Evolutionary conservation across 2,329 filamentous ascomycete genomes (phyloP).

Genomic region (Pseudonectria buxi): DNA sequence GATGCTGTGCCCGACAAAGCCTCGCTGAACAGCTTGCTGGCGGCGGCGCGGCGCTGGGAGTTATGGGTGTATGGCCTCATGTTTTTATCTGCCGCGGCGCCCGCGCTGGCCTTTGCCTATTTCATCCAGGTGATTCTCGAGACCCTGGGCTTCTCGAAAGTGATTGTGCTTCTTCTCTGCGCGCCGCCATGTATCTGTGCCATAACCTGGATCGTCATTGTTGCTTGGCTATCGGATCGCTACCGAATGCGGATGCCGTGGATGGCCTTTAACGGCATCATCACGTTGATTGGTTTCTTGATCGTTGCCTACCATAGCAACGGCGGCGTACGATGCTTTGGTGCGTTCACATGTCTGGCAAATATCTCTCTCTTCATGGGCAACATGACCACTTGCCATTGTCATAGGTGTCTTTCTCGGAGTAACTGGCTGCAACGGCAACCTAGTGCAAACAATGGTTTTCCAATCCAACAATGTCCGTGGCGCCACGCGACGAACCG

Average conservation of each 20-base stretch:
- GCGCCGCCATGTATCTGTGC: constrained; percentile 29
- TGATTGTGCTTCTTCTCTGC: constrained; percentile 26
- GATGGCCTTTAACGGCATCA: constrained; percentile 15
- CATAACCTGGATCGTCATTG: constrained; percentile 24
- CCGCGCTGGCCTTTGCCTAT: constrained; percentile 55
- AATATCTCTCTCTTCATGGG: neutral
- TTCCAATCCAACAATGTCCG: constrained; percentile 27
- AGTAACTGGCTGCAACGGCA: constrained; percentile 9
- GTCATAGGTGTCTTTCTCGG: constrained; percentile 10
- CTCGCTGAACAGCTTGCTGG: constrained; percentile 25
- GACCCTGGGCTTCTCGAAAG: constrained; percentile 18
- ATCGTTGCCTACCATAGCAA: constrained; percentile 11
- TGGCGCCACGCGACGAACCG: constrained; percentile 19
- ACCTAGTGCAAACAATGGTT: constrained; percentile 11
- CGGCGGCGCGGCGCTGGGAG: constrained; percentile 30
- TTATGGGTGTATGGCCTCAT: constrained; percentile 34
- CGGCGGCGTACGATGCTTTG: constrained; percentile 24
- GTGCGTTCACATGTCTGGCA: neutral
- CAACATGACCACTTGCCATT: neutral
- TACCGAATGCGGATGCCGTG: constrained; percentile 22
- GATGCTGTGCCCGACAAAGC: constrained; percentile 34
- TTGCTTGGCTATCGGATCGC: constrained; percentile 27
- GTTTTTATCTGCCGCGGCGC: constrained; percentile 42
- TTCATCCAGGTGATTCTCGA: constrained; percentile 55
- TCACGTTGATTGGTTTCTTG: constrained; percentile 10